Base-by-base conservation (phyloP, 306 rosid genomes). In the Astragalus glycyphyllos region DNA sequence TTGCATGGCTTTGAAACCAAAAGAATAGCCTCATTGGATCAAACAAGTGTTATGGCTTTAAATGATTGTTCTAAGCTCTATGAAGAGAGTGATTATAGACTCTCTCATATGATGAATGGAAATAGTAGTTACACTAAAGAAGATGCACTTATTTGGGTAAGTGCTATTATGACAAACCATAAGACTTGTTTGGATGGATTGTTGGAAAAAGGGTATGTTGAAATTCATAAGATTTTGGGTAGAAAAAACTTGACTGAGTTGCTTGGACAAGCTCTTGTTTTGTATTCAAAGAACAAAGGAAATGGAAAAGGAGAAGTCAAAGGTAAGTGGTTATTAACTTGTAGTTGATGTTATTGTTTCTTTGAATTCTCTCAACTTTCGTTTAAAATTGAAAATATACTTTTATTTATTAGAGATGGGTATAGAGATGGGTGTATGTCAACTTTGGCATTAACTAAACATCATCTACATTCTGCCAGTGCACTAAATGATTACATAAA, bases 11-110 rank as follows among this genome's bases (percentile, higher is more conserved):
- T 66, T 0, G 61, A 8, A 6, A 58, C 35, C 46, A 37, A 17
- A 2, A 29, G 12, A 12, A 16, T 42, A 8, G 6, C 12, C 29
- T 11, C 7, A 20, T 23, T 6, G 5, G 11, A 68, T 8, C 41
- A 48, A 10, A 34, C 23, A 1, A 62, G 15, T 31, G 55, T 47
- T 17, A 49, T 74, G 58, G 86, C 85, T 35, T 63, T 84, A 5
- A 76, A 76, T 14, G 92, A 89, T 71, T 87, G 90, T 81, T 75
- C 65, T 6, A 84, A 77, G 60, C 87, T 89, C 31, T 89, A 87
- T 54, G 85, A 74, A 9, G 89, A 89, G 68, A 87, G 96, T 29
- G 84, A 80, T 79, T 38, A 11, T 2, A 38, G 81, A 53, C 82
- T 87, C 5, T 15, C 64, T 37, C 58, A 66, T 37, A 59, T 89